A percentile compares a stretch with the other conserved stretches of the same genome.
Conservation (phyloP, 805 yeast genomes). For the Wickerhamomyces queroliae region DNA sequence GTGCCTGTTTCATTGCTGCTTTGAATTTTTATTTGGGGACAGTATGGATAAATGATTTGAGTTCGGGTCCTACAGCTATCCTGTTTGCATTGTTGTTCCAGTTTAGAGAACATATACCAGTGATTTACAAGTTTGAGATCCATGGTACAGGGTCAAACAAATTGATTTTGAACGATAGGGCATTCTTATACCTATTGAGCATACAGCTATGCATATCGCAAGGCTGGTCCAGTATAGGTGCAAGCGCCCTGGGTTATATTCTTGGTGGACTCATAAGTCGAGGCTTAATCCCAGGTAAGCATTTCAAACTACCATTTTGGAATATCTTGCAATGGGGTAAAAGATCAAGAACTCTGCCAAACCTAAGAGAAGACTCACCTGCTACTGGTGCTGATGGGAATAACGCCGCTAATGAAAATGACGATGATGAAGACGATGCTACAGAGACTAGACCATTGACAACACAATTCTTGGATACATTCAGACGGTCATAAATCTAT, state of each 20-base stretch:
- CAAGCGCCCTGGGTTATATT: constrained; percentile 29
- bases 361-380: constrained; percentile 6
- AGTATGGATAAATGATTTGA: constrained; percentile 9
- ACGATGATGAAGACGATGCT: constrained; percentile 18
- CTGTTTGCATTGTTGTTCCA: constrained; percentile 29
- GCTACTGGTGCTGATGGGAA: neutral
- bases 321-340: constrained; percentile 2
- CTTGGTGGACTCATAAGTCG: constrained; percentile 28
- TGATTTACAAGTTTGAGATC: constrained; percentile 31
- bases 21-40: constrained; percentile 16
- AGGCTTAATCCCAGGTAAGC: constrained; percentile 32
- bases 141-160: constrained; percentile 12
- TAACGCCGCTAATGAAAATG: constrained; percentile 7
- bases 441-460: constrained; percentile 37
- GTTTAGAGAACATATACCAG: constrained; percentile 32
- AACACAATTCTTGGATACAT: constrained; percentile 41
- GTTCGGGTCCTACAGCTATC: constrained; percentile 28
- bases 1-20: constrained; percentile 6
- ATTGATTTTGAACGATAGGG: constrained; percentile 26
- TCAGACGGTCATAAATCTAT: constrained; percentile 25
- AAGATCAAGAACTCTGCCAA: neutral
- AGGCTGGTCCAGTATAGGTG: constrained; percentile 21
- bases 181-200: constrained; percentile 25
- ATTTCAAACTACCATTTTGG: constrained; percentile 32
- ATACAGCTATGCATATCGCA: constrained; percentile 28